These are phyloP conservation scores for Cystobasidium onofrii DNA, from an alignment of 768 basidiomycete genomes.

Conservation along the genomic window DNA sequence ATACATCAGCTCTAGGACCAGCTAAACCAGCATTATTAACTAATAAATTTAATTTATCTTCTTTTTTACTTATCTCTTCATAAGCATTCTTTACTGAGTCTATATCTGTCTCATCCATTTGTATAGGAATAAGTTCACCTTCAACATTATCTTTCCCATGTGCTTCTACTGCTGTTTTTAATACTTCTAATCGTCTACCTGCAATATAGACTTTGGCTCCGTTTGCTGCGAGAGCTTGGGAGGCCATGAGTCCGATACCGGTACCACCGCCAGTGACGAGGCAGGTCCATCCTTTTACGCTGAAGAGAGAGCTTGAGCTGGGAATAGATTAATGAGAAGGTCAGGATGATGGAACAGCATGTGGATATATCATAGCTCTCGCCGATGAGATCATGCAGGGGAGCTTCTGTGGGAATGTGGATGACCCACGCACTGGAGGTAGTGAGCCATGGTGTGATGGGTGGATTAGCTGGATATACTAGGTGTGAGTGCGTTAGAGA, in stretches of 20 bases:
- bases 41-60: constrained; percentile 21
- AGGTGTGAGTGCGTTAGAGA: background rate
- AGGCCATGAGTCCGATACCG: constrained; percentile 26
- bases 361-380: background rate
- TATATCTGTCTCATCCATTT: constrained; percentile 23
- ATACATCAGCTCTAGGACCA: background rate
- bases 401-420: no score
- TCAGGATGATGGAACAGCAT: background rate
- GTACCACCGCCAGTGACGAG: constrained; percentile 25
- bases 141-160: background rate
- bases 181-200: constrained; percentile 5
- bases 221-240: constrained; percentile 22
- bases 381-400: constrained; percentile 4
- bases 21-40: constrained; percentile 26
- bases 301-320: constrained; percentile 25
- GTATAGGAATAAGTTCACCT: constrained; percentile 13
- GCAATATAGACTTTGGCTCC: constrained; percentile 25
- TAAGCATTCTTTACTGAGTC: background rate
- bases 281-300: constrained; percentile 15
- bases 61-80: constrained; percentile 16
- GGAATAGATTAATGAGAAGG: background rate
- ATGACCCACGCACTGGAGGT: background rate
- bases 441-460: background rate
- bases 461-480: background rate
- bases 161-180: constrained; percentile 1